Base-by-base conservation (phyloP, 306 rosid species). In the Cicer cuneatum region DNA sequence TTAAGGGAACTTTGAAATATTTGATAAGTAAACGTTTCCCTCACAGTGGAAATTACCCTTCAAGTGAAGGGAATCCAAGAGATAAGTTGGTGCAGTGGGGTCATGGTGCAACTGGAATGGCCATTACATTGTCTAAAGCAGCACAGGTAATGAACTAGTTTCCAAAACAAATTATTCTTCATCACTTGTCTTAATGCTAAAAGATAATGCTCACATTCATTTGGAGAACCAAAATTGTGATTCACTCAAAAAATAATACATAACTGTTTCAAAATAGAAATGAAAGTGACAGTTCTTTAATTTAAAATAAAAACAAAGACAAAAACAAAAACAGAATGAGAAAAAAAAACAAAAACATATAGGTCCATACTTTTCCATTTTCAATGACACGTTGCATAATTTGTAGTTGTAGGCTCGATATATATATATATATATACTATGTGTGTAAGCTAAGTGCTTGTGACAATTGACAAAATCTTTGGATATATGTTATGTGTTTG, bases 21-120 rank as follows among this genome's bases (percentile, higher is more conserved):
- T 35, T 93, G 62, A 93, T 91, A 88, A 89, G 88, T 75, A 93
- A 87, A 57, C 86, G 98, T 53, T 91, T 91, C 56, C 92, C 96
- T 63, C 90, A 81, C 6, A 85, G 96, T 56, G 93, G 98, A 16
- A 93, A 93, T 79, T 93, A 93, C 74, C 97, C 98, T 5, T 88
- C 90, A n/a, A 93, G 97, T 14, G 98, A 93, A 81, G 97, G 98
- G 19, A 93, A 88, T 76, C 84, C 89, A 0, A 88, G 97, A 52
- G 97, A 91, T 78, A 89, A 89, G 85, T 75, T 91, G 33, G 96
- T 93, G 41, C 97, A 91, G 66, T 93, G 98, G 98, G 70, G 87
- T 78, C 98, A 91, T 82, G 98, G 98, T 8, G 96, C 97, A 8
- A 84, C 96, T 43, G 91, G 97, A 78, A 88, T 93, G 85, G 88